Base-by-base conservation (phyloP, 2,329 filamentous ascomycete species). In the Pyrenophora tritici-repentis region DNA sequence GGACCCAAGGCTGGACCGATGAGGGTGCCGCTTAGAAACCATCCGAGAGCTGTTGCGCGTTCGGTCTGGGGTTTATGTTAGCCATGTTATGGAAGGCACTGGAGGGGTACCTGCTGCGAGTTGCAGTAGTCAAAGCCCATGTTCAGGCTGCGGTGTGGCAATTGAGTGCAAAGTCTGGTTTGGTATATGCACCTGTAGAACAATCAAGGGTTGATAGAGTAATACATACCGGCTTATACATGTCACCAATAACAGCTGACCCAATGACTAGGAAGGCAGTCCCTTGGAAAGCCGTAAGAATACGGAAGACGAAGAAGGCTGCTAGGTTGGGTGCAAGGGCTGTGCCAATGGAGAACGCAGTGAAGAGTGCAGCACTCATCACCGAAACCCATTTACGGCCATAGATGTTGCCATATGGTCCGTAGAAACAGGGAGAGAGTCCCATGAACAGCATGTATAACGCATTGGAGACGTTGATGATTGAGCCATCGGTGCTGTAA, bases 371-470 rank as follows among this genome's bases (percentile, higher is more conserved):
- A 0, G 84, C 82, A 8, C 86, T 86, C 12, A 78, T 69, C 9
- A 89, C 73, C 26, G 82, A 85, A 6, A 84, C 86, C 73, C 73
- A 76, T 66, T 77, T 76, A 39, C 78, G 62, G 4, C 78, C 78
- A 50, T 77, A 80, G 1, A 77, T 75, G 36, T 75, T 75, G 4
- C 73, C 88, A 52, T 90, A 75, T 0, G 89, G 89, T 0, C 88
- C 87, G 82, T 87, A 92, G 46, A 91, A 81, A 8, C 86, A 81
- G 1, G 88, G 71, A 34, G 66, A 69, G 1, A 73, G 48, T 0
- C 86, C 88, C 88, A 91, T 92, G 61, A 87, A 85, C 4, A 86
- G 71, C 76, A 90, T 81, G 61, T 90, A 90, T n/a, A 87, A 73
- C 0, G 89, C 88, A 73, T 92, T 93, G 65, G 83, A 86, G 37